These are phyloP conservation scores for Aspergillus avenaceus DNA, from an alignment of 495 filamentous ascomycete genomes.

Conservation along the genomic window DNA sequence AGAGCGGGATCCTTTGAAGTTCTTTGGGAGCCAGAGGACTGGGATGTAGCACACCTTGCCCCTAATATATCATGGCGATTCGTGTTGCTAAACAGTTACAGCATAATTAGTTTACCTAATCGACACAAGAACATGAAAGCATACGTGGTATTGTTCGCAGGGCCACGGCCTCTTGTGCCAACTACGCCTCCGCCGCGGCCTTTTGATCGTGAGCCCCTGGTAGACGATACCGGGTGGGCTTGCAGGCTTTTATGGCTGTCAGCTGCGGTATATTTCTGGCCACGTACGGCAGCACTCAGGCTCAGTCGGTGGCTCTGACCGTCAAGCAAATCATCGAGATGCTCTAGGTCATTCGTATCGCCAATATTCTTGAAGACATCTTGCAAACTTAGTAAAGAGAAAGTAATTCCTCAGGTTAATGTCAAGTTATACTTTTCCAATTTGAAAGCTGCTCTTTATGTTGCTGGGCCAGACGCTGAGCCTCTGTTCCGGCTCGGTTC, in stretches of 20 bases:
- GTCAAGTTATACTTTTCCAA: slow-evolving; percentile 29
- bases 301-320: slow-evolving; percentile 35
- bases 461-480: slow-evolving; percentile 12
- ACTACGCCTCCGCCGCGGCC: slow-evolving; percentile 20
- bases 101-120: not conserved
- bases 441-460: slow-evolving; percentile 16
- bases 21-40: not conserved
- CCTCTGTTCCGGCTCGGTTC: slow-evolving; percentile 19
- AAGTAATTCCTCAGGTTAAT: no score
- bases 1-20: slow-evolving; percentile 20
- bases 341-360: slow-evolving; percentile 24
- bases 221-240: not conserved
- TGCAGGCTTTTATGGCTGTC: not conserved
- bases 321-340: slow-evolving; percentile 25
- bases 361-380: slow-evolving; percentile 23
- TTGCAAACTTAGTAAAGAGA: slow-evolving; percentile 10
- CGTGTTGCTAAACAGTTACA: no score
- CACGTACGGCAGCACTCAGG: slow-evolving; percentile 13
- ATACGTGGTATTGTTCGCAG: not conserved
- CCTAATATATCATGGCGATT: not conserved
- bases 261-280: not conserved
- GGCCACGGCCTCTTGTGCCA: slow-evolving; percentile 13
- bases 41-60: not conserved
- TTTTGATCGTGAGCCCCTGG: not conserved
- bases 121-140: not conserved